Conservation (phyloP, 2,329 filamentous ascomycete species). For the Ceratocystis alfenasii region DNA sequence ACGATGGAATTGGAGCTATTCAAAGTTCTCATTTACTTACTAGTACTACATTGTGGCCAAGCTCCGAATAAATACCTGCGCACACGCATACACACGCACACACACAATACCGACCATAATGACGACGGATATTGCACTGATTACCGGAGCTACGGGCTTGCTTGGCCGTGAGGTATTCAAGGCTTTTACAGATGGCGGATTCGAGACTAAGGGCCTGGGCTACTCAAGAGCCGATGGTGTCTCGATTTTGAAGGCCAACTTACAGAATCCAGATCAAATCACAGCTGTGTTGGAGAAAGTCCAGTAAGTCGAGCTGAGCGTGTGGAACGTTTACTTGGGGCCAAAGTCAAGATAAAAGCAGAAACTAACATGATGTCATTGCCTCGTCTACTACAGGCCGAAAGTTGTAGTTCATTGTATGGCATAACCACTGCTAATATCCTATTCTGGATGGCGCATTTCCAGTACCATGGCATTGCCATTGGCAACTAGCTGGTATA, state of each 20-base stretch:
- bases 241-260: slow-evolving; percentile 50
- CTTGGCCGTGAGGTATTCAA: slow-evolving; percentile 67
- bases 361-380: slow-evolving; percentile 1
- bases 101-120: not conserved
- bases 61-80: not conserved
- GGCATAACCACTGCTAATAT: slow-evolving; percentile 25
- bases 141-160: slow-evolving; percentile 77
- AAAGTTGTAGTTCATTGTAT: slow-evolving; percentile 70
- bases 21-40: too few relatives aligned
- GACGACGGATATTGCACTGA: slow-evolving; percentile 39
- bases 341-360: not conserved
- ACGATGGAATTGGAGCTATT: too few relatives aligned
- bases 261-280: slow-evolving; percentile 38
- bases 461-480: not conserved
- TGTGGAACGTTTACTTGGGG: not conserved
- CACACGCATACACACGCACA: not conserved
- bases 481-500: not conserved
- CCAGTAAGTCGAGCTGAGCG: slow-evolving; percentile 35
- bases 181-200: slow-evolving; percentile 34
- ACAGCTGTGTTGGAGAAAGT: slow-evolving; percentile 39
- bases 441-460: not conserved
- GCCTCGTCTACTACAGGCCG: slow-evolving; percentile 43
- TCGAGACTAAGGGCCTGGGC: slow-evolving; percentile 61
- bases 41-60: not conserved
- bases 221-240: slow-evolving; percentile 61